Evolutionary conservation across 2,329 filamentous ascomycete genomes (phyloP).

Genomic region (Sclerotiophoma versabilis): DNA sequence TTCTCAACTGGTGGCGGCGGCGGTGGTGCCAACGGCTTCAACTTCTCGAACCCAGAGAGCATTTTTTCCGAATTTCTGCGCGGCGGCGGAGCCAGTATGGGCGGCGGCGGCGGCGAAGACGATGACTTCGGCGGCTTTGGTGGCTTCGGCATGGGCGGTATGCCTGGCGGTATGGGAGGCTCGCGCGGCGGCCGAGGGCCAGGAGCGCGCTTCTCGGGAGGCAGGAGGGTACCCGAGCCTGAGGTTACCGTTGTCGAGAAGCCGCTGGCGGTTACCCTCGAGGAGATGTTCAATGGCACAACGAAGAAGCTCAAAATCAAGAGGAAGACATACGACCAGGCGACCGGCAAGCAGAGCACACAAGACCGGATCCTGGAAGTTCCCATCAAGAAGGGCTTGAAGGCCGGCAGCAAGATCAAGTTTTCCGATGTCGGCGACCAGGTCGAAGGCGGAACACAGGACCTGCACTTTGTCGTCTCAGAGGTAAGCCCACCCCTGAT

Average conservation of each 20-base stretch:
- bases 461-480: slow-evolving; percentile 91
- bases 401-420: slow-evolving; percentile 98
- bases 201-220: slow-evolving; percentile 45
- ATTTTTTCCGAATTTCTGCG: slow-evolving; percentile 88
- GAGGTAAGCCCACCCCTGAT: slow-evolving; percentile 74
- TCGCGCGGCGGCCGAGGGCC: slow-evolving; percentile 45
- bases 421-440: slow-evolving; percentile 98
- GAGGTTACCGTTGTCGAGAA: slow-evolving; percentile 93
- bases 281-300: slow-evolving; percentile 85
- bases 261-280: slow-evolving; percentile 78
- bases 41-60: slow-evolving; percentile 81
- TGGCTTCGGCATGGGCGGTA: slow-evolving; percentile 50
- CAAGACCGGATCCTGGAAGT: slow-evolving; percentile 93
- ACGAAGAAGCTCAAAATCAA: slow-evolving; percentile 99
- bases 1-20: slow-evolving; percentile 66
- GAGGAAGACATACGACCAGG: slow-evolving; percentile 86
- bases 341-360: slow-evolving; percentile 80
- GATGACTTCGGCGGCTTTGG: slow-evolving; percentile 57
- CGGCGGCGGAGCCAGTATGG: slow-evolving; percentile 59
- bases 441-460: slow-evolving; percentile 93
- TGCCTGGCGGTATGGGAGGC: slow-evolving; percentile 37
- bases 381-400: slow-evolving; percentile 92
- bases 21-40: slow-evolving; percentile 71
- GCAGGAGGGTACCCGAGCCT: slow-evolving; percentile 66
- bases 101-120: slow-evolving; percentile 62